Percentiles rank a stretch among this genome's conserved stretches.
These are phyloP conservation scores for Puccinia coronata DNA, from an alignment of 1,284 basidiomycete species.

Conservation along the genomic window DNA sequence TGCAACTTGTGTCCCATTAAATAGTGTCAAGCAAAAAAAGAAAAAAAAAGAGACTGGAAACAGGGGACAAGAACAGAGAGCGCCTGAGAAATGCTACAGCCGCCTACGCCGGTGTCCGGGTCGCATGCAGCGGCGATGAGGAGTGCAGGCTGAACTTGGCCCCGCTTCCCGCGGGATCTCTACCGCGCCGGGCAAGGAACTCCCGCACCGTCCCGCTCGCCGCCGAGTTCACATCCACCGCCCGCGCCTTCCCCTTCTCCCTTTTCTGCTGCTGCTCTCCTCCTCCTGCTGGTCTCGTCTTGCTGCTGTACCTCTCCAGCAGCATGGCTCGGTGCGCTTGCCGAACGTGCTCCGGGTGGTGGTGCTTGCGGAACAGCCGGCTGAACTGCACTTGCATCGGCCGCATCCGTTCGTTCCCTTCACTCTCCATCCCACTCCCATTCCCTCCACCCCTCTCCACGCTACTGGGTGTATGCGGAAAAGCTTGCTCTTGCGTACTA, in stretches of 20 bases:
- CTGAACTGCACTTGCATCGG: conserved; percentile 47
- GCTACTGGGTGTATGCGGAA: conserved; percentile 10
- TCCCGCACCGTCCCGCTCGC: not conserved
- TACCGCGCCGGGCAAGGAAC: conserved; percentile 6
- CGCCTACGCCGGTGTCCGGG: no score
- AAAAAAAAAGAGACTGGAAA: no score
- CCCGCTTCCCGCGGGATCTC: not conserved
- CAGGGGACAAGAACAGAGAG: no score
- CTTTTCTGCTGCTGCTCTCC: not conserved
- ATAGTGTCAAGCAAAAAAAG: no score
- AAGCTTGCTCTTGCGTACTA: conserved; percentile 29
- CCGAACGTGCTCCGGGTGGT: conserved; percentile 24
- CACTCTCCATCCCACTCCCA: conserved; percentile 19
- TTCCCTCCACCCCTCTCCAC: not conserved
- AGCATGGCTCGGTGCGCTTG: conserved; percentile 27
- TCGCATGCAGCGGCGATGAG: no score
- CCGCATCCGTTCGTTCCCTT: conserved; percentile 21
- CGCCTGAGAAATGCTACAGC: no score
- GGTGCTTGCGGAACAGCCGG: conserved; percentile 43
- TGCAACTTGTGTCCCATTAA: no score
- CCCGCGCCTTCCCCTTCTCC: conserved; percentile 25
- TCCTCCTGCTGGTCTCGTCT: not conserved
- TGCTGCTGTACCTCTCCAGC: not conserved
- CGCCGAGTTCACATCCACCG: conserved; percentile 23
- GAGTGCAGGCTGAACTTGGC: no score